These are phyloP conservation scores for Chlamydomonas sphaeroides DNA, from an alignment of 139 green algal species.

Conservation along the genomic window DNA sequence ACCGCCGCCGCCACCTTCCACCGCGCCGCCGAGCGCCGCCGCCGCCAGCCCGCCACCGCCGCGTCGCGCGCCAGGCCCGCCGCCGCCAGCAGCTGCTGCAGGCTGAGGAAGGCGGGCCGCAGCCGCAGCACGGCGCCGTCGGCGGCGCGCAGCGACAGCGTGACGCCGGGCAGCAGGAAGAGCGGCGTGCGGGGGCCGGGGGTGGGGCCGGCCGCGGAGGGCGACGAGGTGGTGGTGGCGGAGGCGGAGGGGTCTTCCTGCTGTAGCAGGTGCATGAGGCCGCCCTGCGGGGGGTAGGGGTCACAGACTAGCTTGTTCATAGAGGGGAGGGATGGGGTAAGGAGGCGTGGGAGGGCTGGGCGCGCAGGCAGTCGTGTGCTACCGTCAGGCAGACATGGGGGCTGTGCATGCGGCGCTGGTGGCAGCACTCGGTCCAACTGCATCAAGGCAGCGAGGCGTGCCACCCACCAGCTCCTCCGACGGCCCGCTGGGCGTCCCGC, in stretches of 20 bases:
- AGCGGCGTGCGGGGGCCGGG: conserved; percentile 14
- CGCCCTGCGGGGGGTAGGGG: too few species aligned
- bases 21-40: conserved; percentile 9
- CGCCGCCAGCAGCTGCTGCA: conserved; percentile 30
- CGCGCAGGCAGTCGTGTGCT: too few species aligned
- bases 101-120: conserved; percentile 26
- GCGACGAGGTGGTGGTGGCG: not conserved
- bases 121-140: conserved; percentile 29
- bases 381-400: too few species aligned
- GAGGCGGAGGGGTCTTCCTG: too few species aligned
- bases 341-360: too few species aligned
- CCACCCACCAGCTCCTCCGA: conserved; percentile 15
- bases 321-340: too few species aligned
- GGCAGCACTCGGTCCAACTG: too few species aligned
- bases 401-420: too few species aligned
- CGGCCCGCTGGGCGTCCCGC: not conserved
- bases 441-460: too few species aligned
- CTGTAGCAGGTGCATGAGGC: too few species aligned
- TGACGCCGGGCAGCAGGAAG: conserved; percentile 30
- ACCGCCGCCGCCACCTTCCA: conserved; percentile 31
- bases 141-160: conserved; percentile 17
- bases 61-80: not conserved
- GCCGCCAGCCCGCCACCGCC: conserved; percentile 27
- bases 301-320: too few species aligned
- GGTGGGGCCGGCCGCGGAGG: not conserved